Conservation (phyloP, 2,329 filamentous ascomycete genomes). For the Parafenestella ontariensis region DNA sequence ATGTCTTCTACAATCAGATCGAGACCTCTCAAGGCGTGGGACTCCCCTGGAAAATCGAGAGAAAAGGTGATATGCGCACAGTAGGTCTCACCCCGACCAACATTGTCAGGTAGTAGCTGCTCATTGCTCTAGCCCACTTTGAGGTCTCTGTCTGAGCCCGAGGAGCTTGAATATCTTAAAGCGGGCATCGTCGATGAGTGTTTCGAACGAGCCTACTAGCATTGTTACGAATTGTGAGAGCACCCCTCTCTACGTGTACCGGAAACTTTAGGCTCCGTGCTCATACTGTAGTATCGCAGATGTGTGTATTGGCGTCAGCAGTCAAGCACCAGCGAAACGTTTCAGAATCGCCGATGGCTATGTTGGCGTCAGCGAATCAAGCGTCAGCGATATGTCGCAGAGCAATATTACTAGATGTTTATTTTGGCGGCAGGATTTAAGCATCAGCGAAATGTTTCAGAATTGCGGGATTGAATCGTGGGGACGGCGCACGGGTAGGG, state of each 20-base stretch:
- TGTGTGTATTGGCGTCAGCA: conserved; percentile 22
- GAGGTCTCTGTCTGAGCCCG: conserved; percentile 4
- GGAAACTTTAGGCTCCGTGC: conserved; percentile 14
- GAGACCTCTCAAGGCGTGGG: conserved; percentile 20
- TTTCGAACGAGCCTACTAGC: conserved; percentile 19
- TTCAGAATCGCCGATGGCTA: conserved; percentile 15
- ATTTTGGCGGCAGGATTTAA: conserved; percentile 30
- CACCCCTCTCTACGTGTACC: conserved; percentile 1
- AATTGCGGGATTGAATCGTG: conserved; percentile 11
- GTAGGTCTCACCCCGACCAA: conserved; percentile 9
- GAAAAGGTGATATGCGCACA: conserved; percentile 24
- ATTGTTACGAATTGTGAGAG: background rate
- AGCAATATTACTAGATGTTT: conserved; percentile 7
- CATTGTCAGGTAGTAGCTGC: background rate
- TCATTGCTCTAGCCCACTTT: conserved; percentile 8
- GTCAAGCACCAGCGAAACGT: conserved; percentile 30
- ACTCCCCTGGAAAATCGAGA: conserved; percentile 21
- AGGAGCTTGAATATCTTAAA: conserved; percentile 15
- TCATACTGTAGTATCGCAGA: background rate
- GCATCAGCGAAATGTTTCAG: conserved; percentile 27
- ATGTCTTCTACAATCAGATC: conserved; percentile 30
- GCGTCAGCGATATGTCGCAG: no score
- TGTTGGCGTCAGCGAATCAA: no score
- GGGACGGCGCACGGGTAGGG: conserved; percentile 6
- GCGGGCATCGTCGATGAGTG: conserved; percentile 14